phyloP scores from a whole-genome alignment of 805 yeast species.

The Myxozyma vanderwaltii region DNA sequence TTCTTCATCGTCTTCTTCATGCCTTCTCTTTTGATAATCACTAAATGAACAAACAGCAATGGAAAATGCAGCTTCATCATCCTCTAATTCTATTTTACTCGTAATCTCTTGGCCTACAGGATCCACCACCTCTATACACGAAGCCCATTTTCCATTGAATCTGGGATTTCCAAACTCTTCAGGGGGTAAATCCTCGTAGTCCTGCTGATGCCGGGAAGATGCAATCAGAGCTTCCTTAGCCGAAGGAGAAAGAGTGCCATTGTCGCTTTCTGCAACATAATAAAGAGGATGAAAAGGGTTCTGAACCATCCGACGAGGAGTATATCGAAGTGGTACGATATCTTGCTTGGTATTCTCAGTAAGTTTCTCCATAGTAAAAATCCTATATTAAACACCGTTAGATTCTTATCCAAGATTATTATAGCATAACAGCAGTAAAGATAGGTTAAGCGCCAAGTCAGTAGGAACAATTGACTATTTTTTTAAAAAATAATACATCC shows the following conservation, averaged over 20 bases:
- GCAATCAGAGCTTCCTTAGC: slow-evolving; percentile 14
- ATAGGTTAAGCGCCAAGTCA: slow-evolving; percentile 6
- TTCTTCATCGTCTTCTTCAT: slow-evolving; percentile 16
- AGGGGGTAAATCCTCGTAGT: slow-evolving; percentile 43
- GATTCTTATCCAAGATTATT: neutral
- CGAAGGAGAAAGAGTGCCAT: slow-evolving; percentile 38
- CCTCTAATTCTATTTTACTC: slow-evolving; percentile 51
- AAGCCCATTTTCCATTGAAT: slow-evolving; percentile 48
- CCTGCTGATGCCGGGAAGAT: slow-evolving; percentile 29
- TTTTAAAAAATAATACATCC: slow-evolving; percentile 12
- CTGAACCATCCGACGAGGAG: slow-evolving; percentile 51
- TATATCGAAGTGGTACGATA: slow-evolving; percentile 50
- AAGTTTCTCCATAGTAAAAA: slow-evolving; percentile 34
- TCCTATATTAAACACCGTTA: slow-evolving; percentile 20
- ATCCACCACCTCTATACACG: slow-evolving; percentile 54
- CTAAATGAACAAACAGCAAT: slow-evolving; percentile 44
- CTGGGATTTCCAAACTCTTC: slow-evolving; percentile 52
- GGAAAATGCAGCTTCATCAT: slow-evolving; percentile 50
- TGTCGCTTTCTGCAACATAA: slow-evolving; percentile 54
- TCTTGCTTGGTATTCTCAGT: slow-evolving; percentile 41
- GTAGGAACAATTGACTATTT: slow-evolving; percentile 33
- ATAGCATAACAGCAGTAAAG: neutral
- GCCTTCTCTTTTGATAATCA: slow-evolving; percentile 3
- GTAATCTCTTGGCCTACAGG: slow-evolving; percentile 42
- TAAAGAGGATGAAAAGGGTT: slow-evolving; percentile 34